Conservation (phyloP, 169 alveolate genomes). For the Eimeria sp. region DNA sequence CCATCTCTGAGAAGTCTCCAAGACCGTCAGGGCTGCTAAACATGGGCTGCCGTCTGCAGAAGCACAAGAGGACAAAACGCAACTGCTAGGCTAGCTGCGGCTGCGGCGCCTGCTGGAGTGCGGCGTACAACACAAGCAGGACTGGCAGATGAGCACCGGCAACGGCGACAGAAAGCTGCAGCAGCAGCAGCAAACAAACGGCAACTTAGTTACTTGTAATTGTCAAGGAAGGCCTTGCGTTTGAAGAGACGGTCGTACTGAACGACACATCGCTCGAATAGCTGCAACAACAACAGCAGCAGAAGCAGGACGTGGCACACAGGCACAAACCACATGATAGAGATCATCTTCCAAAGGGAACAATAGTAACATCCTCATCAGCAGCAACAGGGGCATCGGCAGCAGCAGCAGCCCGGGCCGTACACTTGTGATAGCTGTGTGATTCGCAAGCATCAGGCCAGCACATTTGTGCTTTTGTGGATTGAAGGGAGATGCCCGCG, state of each 20-base stretch:
- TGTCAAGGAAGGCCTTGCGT: constrained; percentile 98
- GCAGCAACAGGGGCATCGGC: constrained; percentile 68
- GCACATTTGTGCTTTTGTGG: constrained; percentile 98
- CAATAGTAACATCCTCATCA: neutral
- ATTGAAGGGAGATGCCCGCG: constrained; percentile 98
- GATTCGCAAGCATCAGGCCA: constrained; percentile 99
- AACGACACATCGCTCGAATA: constrained; percentile 92
- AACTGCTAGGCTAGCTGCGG: neutral
- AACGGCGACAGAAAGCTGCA: neutral
- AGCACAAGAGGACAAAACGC: neutral
- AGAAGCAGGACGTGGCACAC: constrained; percentile 13
- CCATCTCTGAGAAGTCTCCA: constrained; percentile 96
- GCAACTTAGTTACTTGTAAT: constrained; percentile 88
- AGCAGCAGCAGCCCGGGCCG: constrained; percentile 13
- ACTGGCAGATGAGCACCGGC: neutral
- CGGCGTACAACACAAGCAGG: neutral
- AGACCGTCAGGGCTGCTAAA: constrained; percentile 92
- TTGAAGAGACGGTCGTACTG: constrained; percentile 96
- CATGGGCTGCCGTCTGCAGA: constrained; percentile 90
- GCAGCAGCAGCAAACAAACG: constrained; percentile 59
- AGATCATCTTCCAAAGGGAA: neutral
- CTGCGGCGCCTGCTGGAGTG: neutral
- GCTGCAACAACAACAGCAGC: constrained; percentile 75
- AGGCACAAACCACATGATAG: neutral
- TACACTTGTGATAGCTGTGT: constrained; percentile 98